Evolutionary conservation across 805 yeast genomes (phyloP), one percentile per base, ranked within the genome.

Genomic region (Candida argentea): DNA sequence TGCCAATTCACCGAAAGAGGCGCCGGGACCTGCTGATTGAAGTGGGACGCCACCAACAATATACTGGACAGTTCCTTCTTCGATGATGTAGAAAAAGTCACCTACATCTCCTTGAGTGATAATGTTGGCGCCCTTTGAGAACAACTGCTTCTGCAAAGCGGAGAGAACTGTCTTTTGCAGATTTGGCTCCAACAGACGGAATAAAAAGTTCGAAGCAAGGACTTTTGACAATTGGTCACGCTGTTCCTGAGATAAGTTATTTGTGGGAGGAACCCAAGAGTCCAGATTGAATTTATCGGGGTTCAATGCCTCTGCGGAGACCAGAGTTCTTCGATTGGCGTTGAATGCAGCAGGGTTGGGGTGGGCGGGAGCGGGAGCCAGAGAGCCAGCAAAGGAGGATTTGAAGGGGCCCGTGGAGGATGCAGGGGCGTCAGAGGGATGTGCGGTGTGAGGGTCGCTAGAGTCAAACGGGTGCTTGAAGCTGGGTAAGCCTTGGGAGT

Each of bases 1-100:
- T 3, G 98, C 98, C 46, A 91, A 69, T 56, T 91, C 98, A 49
- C 98, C 98, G 56, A 91, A 91, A 25, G 89, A 77, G 4, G 94
- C 73, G 5, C 97, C 96, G 22, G 84, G 75, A 6, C 83, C 79
- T n/a, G 83, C 69, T 1, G 80, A 63, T 48, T 72, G 77, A 21
- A 86, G 89, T 44, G 74, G 70, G 24, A 67, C 50, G 29, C 74
- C 80, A 50, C 84, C 73, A 18, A 81, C 87, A 42, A 66, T 69
- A 45, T 76, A 87, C 37, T 84, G 89, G 32, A 91, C 95, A 2
- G 67, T 56, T 31, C 98, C 98, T 5, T 62, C 54, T 55, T 87
- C 96, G 31, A 87, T 72, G 23, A 87, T 75, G 54, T 86, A 87
- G 50, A 89, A 84, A 53, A 61, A 87, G 57, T 89, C 95, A 40